phyloP scores from a whole-genome alignment of 306 rosid species.

The Senna tora region DNA sequence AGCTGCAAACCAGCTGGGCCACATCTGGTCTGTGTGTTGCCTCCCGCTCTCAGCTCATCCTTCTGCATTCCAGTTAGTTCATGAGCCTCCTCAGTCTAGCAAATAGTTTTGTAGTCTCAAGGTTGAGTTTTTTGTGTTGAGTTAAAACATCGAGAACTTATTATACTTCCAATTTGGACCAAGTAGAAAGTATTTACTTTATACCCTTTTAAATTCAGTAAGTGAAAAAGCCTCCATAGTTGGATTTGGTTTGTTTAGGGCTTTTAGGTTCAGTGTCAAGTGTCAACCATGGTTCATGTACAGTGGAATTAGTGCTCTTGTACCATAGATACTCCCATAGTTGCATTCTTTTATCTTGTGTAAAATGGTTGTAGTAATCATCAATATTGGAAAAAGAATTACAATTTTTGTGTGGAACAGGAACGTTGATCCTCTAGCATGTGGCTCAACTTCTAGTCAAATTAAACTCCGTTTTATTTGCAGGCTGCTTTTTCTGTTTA shows the following conservation, averaged over 20 bases:
- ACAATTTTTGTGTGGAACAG: not conserved
- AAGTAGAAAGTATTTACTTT: slow-evolving; percentile 47
- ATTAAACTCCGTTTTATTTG: not conserved
- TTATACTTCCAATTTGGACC: slow-evolving; percentile 30
- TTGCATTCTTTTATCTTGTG: slow-evolving; percentile 37
- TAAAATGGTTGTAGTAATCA: slow-evolving; percentile 37
- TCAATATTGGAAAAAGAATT: slow-evolving; percentile 1
- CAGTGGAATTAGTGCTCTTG: slow-evolving; percentile 50
- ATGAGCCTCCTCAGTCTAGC: slow-evolving; percentile 35
- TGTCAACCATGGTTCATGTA: slow-evolving; percentile 47
- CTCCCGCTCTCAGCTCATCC: slow-evolving; percentile 90
- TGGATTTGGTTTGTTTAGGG: slow-evolving; percentile 37
- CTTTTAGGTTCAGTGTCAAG: slow-evolving; percentile 42
- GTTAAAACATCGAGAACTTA: slow-evolving; percentile 30
- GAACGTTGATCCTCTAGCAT: not conserved
- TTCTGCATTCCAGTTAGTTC: slow-evolving; percentile 81
- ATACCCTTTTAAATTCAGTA: slow-evolving; percentile 27
- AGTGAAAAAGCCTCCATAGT: slow-evolving; percentile 34
- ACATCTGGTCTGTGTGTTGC: slow-evolving; percentile 92
- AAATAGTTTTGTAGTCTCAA: slow-evolving; percentile 35
- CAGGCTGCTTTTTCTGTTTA: not conserved
- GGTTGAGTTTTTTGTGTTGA: slow-evolving; percentile 25
- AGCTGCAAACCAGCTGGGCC: slow-evolving; percentile 96
- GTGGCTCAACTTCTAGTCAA: not conserved
- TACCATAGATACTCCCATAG: slow-evolving; percentile 39